Evolutionary conservation across 2,329 filamentous ascomycete species (phyloP).

Genomic region (Fusarium temperatum): DNA sequence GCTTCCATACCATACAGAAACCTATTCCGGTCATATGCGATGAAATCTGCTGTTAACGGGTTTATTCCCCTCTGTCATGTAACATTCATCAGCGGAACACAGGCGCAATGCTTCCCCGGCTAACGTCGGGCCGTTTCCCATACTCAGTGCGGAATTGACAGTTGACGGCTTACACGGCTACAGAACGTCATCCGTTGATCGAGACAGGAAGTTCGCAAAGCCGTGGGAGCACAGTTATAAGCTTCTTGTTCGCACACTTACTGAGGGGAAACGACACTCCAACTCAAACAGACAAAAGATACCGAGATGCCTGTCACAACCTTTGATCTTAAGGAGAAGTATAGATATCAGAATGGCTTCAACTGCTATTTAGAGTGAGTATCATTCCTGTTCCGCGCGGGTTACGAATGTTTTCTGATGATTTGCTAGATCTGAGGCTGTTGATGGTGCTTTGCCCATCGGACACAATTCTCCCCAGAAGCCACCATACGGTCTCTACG

Average conservation of each 20-base stretch:
- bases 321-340: constrained; percentile 63
- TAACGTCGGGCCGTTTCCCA: constrained; percentile 43
- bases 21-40: constrained; percentile 15
- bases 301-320: constrained; percentile 59
- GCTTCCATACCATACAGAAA: not conserved
- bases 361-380: constrained; percentile 78
- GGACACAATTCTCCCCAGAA: constrained; percentile 86
- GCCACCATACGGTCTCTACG: constrained; percentile 79
- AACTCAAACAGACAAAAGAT: not conserved
- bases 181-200: constrained; percentile 34
- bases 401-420: not conserved
- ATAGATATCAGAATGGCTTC: constrained; percentile 83
- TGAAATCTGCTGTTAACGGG: not conserved
- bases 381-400: not conserved
- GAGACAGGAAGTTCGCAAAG: constrained; percentile 21
- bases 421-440: constrained; percentile 72
- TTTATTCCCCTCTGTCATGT: not conserved
- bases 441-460: constrained; percentile 76
- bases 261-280: not conserved
- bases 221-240: constrained; percentile 35
- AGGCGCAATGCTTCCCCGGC: constrained; percentile 33
- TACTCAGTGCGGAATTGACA: constrained; percentile 39
- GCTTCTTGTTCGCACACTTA: constrained; percentile 22
- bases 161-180: constrained; percentile 34
- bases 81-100: constrained; percentile 36